phyloP scores from a whole-genome alignment of 768 basidiomycete species.

The Pleurotus djamor region DNA sequence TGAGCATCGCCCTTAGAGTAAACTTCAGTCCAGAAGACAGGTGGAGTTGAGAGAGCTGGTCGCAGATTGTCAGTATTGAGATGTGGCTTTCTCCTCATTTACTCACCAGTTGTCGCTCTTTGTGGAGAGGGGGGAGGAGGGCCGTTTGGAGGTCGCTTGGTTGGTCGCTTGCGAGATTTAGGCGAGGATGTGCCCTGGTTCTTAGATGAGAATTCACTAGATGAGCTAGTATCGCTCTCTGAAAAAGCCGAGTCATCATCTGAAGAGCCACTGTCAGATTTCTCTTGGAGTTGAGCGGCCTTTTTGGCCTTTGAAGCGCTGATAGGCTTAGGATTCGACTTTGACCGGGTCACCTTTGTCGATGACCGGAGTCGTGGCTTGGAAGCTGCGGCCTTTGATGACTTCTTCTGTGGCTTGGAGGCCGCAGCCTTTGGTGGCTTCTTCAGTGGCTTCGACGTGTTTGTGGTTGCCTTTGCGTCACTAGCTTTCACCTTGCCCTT shows the following conservation, averaged over 20 bases:
- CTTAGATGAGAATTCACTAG: not conserved
- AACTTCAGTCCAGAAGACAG: slow-evolving; percentile 96
- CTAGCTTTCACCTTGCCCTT: slow-evolving; percentile 26
- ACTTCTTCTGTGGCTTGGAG: not conserved
- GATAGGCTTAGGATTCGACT: slow-evolving; percentile 14
- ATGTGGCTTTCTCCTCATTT: not conserved
- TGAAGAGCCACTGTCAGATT: not conserved
- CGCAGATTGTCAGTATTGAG: slow-evolving; percentile 17
- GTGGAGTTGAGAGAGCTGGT: slow-evolving; percentile 60
- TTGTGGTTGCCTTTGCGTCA: slow-evolving; percentile 18
- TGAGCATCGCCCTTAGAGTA: slow-evolving; percentile 89
- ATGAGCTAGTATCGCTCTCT: not conserved
- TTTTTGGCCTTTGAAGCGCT: slow-evolving; percentile 58
- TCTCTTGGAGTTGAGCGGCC: not conserved
- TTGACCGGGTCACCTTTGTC: not conserved
- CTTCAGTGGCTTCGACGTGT: not conserved
- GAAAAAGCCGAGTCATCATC: not conserved
- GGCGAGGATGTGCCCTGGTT: not conserved
- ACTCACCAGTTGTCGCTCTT: not conserved
- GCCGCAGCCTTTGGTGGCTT: slow-evolving; percentile 14
- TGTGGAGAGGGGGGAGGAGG: not conserved
- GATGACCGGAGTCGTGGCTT: not conserved
- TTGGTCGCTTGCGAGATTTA: not conserved
- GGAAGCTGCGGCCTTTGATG: slow-evolving; percentile 12
- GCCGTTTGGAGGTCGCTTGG: not conserved